Evolutionary conservation across 768 basidiomycete species (phyloP).

Genomic region (Leucocoprinus leucothites): DNA sequence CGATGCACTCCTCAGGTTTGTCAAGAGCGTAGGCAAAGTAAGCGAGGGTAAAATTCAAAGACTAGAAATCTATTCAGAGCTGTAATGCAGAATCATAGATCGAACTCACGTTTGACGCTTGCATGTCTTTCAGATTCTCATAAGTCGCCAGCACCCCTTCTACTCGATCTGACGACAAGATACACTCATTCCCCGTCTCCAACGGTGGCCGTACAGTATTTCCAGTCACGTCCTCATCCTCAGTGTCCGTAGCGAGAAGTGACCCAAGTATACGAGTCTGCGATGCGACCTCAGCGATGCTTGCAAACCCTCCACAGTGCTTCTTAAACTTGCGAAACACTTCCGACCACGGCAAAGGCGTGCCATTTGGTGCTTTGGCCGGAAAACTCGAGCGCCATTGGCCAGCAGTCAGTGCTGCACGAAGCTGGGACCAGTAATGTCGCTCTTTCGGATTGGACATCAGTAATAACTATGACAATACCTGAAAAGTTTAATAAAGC

Average conservation of each 20-base stretch:
- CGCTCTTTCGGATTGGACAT: constrained; percentile 54
- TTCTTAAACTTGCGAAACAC: constrained; percentile 86
- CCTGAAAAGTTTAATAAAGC: neutral
- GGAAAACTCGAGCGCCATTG: constrained; percentile 64
- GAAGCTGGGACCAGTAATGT: constrained; percentile 78
- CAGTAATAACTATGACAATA: neutral
- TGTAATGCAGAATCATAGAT: neutral
- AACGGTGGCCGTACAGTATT: constrained; percentile 27
- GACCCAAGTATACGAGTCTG: constrained; percentile 65
- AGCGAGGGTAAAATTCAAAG: constrained; percentile 63
- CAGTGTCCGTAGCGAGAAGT: constrained; percentile 51
- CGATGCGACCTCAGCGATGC: constrained; percentile 62
- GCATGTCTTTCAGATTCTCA: constrained; percentile 46
- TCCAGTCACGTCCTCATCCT: constrained; percentile 48
- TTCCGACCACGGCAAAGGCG: constrained; percentile 66
- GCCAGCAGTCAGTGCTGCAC: constrained; percentile 67
- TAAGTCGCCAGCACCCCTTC: constrained; percentile 59
- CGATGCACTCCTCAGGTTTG: constrained; percentile 59
- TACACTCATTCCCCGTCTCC: constrained; percentile 54
- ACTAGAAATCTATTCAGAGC: constrained; percentile 36
- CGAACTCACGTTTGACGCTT: constrained; percentile 54
- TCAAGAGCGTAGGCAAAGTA: constrained; percentile 81
- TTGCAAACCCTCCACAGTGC: constrained; percentile 61
- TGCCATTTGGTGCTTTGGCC: constrained; percentile 55
- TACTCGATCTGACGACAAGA: constrained; percentile 48